phyloP scores from a whole-genome alignment of 345 rosid genomes.

The Cardamine occulta region DNA sequence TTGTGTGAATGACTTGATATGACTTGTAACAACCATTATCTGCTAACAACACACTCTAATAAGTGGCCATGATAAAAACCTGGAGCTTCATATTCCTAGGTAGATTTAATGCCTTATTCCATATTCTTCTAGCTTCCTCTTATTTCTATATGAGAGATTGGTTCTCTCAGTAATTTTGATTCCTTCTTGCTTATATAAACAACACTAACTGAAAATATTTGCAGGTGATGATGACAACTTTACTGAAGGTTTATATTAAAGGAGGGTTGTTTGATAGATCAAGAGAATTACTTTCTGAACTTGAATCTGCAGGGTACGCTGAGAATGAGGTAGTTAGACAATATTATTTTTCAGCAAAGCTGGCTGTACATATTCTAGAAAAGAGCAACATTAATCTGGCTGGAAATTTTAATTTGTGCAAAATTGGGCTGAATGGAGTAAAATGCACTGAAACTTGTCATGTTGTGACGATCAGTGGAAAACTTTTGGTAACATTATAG shows the following conservation, averaged over 20 bases:
- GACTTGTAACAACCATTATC: not conserved
- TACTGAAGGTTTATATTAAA: slow-evolving; percentile 83
- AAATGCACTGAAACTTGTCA: not conserved
- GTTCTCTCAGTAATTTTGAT: slow-evolving; percentile 6
- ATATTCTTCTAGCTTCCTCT: not conserved
- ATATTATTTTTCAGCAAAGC: slow-evolving; percentile 16
- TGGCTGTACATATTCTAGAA: not conserved
- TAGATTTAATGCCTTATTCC: not conserved
- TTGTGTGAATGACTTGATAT: slow-evolving; percentile 5
- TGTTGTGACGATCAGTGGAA: slow-evolving; percentile 8
- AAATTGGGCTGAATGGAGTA: not conserved
- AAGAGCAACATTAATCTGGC: not conserved
- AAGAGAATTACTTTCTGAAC: slow-evolving; percentile 63
- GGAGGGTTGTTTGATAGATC: slow-evolving; percentile 90
- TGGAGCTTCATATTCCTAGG: slow-evolving; percentile 8
- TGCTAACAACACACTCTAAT: not conserved
- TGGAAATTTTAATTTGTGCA: not conserved
- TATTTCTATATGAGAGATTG: not conserved
- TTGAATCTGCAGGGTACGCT: slow-evolving; percentile 73
- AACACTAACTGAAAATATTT: slow-evolving; percentile 35
- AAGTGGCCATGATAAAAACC: not conserved
- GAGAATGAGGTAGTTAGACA: slow-evolving; percentile 66
- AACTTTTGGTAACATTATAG: not conserved
- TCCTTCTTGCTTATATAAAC: slow-evolving; percentile 11
- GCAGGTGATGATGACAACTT: slow-evolving; percentile 88